These are phyloP conservation scores for Wallacemonas collosoma DNA, from an alignment of 208 protist species.

Conservation along the genomic window DNA sequence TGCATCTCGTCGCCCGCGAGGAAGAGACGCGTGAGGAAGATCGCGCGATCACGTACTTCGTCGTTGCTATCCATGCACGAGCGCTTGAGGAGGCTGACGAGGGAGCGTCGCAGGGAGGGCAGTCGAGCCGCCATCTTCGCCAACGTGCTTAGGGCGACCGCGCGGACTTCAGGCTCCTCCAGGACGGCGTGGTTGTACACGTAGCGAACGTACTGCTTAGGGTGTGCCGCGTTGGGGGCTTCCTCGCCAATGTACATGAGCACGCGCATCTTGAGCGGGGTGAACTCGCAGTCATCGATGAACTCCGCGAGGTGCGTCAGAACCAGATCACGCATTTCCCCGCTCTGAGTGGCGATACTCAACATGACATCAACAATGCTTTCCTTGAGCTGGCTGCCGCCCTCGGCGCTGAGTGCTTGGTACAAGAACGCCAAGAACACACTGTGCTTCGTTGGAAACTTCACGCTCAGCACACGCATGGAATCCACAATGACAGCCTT, in stretches of 20 bases:
- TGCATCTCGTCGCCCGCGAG: conserved; percentile 65
- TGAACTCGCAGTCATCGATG: conserved; percentile 99
- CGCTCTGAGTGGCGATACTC: conserved; percentile 89
- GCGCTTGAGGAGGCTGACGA: conserved; percentile 92
- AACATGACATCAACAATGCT: conserved; percentile 96
- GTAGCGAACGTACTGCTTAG: conserved; percentile 93
- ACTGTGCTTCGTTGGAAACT: conserved; percentile 94
- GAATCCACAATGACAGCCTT: conserved; percentile 97
- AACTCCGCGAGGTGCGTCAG: conserved; percentile 98
- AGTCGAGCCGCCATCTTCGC: conserved; percentile 96
- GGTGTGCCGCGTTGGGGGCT: conserved; percentile 87
- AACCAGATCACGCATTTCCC: conserved; percentile 89
- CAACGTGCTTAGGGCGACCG: conserved; percentile 96
- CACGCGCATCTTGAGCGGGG: conserved; percentile 94
- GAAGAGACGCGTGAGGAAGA: conserved; percentile 93
- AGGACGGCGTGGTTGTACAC: conserved; percentile 98
- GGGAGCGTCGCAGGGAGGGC: conserved; percentile 83
- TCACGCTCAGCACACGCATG: conserved; percentile 93
- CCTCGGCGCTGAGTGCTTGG: conserved; percentile 84
- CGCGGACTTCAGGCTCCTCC: conserved; percentile 93
- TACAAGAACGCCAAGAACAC: conserved; percentile 93
- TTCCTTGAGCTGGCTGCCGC: conserved; percentile 94
- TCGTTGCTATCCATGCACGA: conserved; percentile 96
- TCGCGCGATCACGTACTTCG: conserved; percentile 98
- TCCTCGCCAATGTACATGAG: conserved; percentile 96